These are phyloP conservation scores for Fusarium nanum DNA, from an alignment of 2,329 filamentous ascomycete genomes.

Conservation along the genomic window DNA sequence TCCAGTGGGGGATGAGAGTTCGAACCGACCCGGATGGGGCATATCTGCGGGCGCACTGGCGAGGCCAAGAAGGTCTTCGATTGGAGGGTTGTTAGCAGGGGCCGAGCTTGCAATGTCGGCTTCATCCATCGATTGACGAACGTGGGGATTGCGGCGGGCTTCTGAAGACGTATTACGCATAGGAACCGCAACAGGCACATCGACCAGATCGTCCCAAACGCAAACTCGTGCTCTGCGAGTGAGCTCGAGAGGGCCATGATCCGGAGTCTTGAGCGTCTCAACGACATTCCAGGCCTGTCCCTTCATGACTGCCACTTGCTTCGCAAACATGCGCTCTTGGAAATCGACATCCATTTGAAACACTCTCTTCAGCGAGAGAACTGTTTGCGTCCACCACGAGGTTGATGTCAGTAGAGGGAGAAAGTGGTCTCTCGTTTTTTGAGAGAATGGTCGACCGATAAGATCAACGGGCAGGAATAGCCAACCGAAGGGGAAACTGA, in stretches of 20 bases:
- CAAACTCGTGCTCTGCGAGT: conserved; percentile 91
- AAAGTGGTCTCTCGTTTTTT: conserved; percentile 93
- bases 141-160: conserved; percentile 72
- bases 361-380: conserved; percentile 83
- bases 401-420: conserved; percentile 95
- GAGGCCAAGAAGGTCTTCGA: conserved; percentile 78
- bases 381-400: conserved; percentile 96
- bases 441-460: conserved; percentile 95
- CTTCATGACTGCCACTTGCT: conserved; percentile 98
- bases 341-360: conserved; percentile 96
- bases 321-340: conserved; percentile 98
- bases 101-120: conserved; percentile 80
- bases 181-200: conserved; percentile 93
- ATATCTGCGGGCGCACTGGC: conserved; percentile 72
- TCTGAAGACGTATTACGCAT: conserved; percentile 88
- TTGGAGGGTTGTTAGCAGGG: conserved; percentile 49
- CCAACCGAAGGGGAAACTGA: conserved; percentile 98
- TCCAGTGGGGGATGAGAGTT: conserved; percentile 64
- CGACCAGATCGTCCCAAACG: conserved; percentile 97
- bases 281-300: conserved; percentile 99
- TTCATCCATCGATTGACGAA: conserved; percentile 72
- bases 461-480: conserved; percentile 96
- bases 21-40: conserved; percentile 81
- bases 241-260: conserved; percentile 93
- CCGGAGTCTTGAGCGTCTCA: conserved; percentile 90